Base-by-base conservation (phyloP, 106 monocot species). In the Alisma plantagoaquatica region DNA sequence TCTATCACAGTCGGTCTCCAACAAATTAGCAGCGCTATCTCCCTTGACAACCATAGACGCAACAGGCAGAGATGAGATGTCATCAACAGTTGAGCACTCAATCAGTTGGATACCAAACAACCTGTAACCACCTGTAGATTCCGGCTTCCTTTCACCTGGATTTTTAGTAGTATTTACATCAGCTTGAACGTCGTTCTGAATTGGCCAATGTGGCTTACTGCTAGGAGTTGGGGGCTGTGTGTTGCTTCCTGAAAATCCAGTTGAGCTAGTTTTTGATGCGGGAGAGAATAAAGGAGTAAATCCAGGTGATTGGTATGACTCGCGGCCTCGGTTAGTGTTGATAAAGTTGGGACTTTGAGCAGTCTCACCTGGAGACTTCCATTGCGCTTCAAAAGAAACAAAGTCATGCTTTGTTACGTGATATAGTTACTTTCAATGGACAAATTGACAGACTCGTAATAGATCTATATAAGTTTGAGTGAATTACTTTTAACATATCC, bases 31-130 rank as follows among this genome's bases (percentile, higher is more conserved):
- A 4, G 57, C 61, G 20, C 29, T 18, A 10, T 16, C 33, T 23
- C 29, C 62, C 10, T 46, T 72, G 27, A 50, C 67, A 49, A 69
- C 64, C n/a, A n/a, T 50, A 30, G 32, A 10, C 49, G 38, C 25
- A 53, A 53, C 43, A 16, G 21, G 55, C 41, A 41, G 5, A 8
- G 62, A 41, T 23, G 60, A 67, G 21, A 59, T 46, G 29, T 61
- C 80, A 57, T 76, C 78, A 59, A 64, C 53, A 3, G 46, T 25
- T 2, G 60, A 43, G 22, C 73, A 54, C 45, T 75, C 67, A 1
- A 73, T n/a, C 16, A 94, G 62, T 48, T 91, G 73, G 25, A 94
- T 80, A 15, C 94, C 94, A 73, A 94, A 94, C 26, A 88, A 60
- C 47, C 87, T 71, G 54, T 62, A 88, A 29, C 91, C 80, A 31